phyloP scores from a whole-genome alignment of 176 grass and related monocot species.

The Thinopyrum elongatum region DNA sequence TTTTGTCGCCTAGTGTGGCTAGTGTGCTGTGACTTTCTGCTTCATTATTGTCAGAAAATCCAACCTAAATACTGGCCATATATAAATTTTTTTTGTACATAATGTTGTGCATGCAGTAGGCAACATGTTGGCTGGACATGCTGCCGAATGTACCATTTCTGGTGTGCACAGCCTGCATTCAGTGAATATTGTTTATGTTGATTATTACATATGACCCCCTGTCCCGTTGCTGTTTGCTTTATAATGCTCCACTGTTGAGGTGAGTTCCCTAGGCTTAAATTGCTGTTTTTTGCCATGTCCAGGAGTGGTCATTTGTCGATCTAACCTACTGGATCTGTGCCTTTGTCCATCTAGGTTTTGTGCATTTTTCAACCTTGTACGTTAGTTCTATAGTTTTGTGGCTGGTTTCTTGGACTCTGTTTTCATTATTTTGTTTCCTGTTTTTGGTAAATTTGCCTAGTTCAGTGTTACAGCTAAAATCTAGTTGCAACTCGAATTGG shows the following conservation, averaged over 20 bases:
- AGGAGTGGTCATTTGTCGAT: not conserved
- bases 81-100: not conserved
- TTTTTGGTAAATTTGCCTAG: constrained; percentile 7
- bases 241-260: not conserved
- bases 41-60: not conserved
- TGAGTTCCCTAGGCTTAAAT: not conserved
- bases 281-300: not conserved
- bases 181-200: not conserved
- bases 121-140: constrained; percentile 1
- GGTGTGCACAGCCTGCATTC: not conserved
- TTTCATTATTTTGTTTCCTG: not conserved
- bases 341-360: not conserved
- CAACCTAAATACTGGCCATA: not conserved
- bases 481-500: not conserved
- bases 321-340: too few species aligned
- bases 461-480: not conserved
- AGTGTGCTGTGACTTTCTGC: not conserved
- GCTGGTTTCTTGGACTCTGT: not conserved
- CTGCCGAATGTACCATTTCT: not conserved
- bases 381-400: not conserved
- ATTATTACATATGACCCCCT: not conserved
- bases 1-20: not conserved
- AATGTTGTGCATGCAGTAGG: not conserved
- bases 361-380: not conserved
- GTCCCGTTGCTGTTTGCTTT: not conserved